Conservation (phyloP, 1,139 yeast species). For the Zygoascus meyerae region DNA sequence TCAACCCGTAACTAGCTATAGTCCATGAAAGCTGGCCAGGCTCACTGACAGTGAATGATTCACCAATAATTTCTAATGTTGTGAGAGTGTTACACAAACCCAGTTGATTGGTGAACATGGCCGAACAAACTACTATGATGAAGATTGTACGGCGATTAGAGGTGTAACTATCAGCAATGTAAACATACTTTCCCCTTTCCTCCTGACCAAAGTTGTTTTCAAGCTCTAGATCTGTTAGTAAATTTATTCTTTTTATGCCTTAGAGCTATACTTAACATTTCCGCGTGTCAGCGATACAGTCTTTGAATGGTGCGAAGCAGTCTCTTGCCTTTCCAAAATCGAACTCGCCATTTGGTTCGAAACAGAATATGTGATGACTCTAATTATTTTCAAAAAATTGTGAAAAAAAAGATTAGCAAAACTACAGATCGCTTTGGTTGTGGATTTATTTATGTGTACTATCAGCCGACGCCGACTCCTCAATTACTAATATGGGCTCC, state of each 20-base stretch:
- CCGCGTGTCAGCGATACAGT: too few relatives aligned
- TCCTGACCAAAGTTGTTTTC: not conserved
- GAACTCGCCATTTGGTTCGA: too few relatives aligned
- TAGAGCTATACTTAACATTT: too few relatives aligned
- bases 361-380: too few relatives aligned
- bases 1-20: slow-evolving; percentile 4
- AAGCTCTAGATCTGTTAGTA: not conserved
- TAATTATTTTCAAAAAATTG: too few relatives aligned
- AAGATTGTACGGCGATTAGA: not conserved
- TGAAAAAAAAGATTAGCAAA: too few relatives aligned
- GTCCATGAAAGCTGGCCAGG: slow-evolving; percentile 5
- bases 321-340: too few relatives aligned
- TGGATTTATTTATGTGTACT: too few relatives aligned
- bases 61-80: slow-evolving; percentile 2
- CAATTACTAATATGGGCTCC: too few relatives aligned
- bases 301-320: too few relatives aligned
- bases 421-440: too few relatives aligned
- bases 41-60: not conserved
- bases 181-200: not conserved
- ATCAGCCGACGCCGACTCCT: too few relatives aligned
- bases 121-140: not conserved
- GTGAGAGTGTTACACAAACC: slow-evolving; percentile 1
- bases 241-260: not conserved
- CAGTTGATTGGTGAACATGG: slow-evolving; percentile 4
- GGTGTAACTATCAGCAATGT: not conserved